Evolutionary conservation across 2,329 filamentous ascomycete species (phyloP).

Genomic region (Venturia oleaginea): DNA sequence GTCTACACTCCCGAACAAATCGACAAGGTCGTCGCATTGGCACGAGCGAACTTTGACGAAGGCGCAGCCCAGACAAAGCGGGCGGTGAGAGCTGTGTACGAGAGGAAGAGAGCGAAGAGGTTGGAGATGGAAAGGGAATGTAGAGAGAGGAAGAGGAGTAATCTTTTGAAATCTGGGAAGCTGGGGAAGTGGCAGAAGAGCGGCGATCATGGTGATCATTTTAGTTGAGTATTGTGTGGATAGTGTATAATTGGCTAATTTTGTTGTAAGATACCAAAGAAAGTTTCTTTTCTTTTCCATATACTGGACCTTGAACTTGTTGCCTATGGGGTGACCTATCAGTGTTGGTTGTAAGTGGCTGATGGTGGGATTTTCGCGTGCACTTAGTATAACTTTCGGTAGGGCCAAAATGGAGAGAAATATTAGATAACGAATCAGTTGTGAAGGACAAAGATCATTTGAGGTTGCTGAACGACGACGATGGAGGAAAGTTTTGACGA

Average conservation of each 20-base stretch:
- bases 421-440: too few relatives aligned
- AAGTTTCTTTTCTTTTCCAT: neutral
- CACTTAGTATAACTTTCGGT: too few relatives aligned
- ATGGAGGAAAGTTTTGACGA: too few relatives aligned
- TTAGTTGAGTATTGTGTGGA: slow-evolving; percentile 40
- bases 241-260: neutral
- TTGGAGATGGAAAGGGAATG: slow-evolving; percentile 41
- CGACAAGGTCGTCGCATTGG: slow-evolving; percentile 72
- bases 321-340: neutral
- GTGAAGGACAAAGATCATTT: too few relatives aligned
- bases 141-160: slow-evolving; percentile 27
- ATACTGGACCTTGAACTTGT: neutral
- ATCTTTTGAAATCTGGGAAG: slow-evolving; percentile 32
- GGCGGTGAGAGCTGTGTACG: slow-evolving; percentile 81
- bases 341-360: too few relatives aligned
- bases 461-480: too few relatives aligned
- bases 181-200: slow-evolving; percentile 47
- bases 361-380: too few relatives aligned
- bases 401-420: too few relatives aligned
- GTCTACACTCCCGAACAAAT: slow-evolving; percentile 88
- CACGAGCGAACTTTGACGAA: slow-evolving; percentile 77
- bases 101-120: slow-evolving; percentile 70
- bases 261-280: neutral
- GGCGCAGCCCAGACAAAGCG: slow-evolving; percentile 68
- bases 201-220: slow-evolving; percentile 51